Percentiles rank a stretch among this genome's conserved stretches.
phyloP scores from a whole-genome alignment of 352 stramenopile genomes.

The Globisporangium carolinianum region DNA sequence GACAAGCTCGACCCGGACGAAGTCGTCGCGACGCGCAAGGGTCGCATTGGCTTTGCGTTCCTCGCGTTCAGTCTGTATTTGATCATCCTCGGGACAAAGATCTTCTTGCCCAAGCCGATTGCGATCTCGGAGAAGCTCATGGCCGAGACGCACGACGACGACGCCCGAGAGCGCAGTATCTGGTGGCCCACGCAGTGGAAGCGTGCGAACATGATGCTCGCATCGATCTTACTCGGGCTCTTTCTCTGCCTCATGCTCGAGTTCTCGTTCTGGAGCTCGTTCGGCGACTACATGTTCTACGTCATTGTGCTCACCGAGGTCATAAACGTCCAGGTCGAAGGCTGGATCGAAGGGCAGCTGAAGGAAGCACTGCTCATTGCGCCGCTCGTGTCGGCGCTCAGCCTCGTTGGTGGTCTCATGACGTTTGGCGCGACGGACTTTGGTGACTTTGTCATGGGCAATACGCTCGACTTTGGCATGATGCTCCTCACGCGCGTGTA shows the following conservation, averaged over 20 bases:
- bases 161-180: constrained; percentile 56
- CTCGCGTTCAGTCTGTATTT: constrained; percentile 87
- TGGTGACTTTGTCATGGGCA: constrained; percentile 94
- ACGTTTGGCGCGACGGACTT: constrained; percentile 96
- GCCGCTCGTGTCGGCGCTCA: constrained; percentile 87
- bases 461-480: constrained; percentile 93
- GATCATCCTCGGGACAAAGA: constrained; percentile 70
- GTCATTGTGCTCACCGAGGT: constrained; percentile 93
- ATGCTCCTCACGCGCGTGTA: constrained; percentile 93
- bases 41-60: constrained; percentile 92
- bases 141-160: constrained; percentile 70
- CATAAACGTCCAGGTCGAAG: constrained; percentile 81
- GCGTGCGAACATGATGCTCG: constrained; percentile 92
- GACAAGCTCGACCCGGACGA: constrained; percentile 74
- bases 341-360: constrained; percentile 87
- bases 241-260: constrained; percentile 94
- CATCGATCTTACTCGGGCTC: constrained; percentile 87
- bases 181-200: constrained; percentile 94
- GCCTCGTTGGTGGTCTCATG: constrained; percentile 88
- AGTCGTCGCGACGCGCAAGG: constrained; percentile 55
- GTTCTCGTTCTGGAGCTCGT: constrained; percentile 94
- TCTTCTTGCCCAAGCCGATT: constrained; percentile 91
- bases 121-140: constrained; percentile 88
- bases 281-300: constrained; percentile 95
- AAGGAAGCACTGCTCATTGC: constrained; percentile 89